Conservation (phyloP, 2,329 filamentous ascomycete genomes). For the Arthroderma uncinatum region DNA sequence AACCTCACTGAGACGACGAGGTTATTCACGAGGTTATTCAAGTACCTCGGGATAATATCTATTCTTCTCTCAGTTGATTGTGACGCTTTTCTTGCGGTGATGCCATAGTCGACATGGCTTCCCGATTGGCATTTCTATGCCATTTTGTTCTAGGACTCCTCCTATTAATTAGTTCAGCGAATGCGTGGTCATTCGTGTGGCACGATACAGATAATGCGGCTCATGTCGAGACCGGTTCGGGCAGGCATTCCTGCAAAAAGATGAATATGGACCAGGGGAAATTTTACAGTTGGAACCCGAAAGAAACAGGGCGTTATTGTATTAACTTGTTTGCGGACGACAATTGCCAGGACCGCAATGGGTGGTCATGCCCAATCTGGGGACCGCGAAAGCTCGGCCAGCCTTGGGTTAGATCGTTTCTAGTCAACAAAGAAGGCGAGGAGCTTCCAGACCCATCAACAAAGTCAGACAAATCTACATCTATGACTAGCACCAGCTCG, state of each 20-base stretch:
- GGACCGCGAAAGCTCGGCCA: slow-evolving; percentile 8
- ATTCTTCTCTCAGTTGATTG: background rate
- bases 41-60: background rate
- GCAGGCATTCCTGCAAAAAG: background rate
- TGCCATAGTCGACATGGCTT: background rate
- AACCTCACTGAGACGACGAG: too few relatives aligned
- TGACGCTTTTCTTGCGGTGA: background rate
- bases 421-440: slow-evolving; percentile 6
- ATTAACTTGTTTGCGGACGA: slow-evolving; percentile 9
- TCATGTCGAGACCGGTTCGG: slow-evolving; percentile 1
- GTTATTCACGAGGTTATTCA: background rate
- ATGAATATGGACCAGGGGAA: slow-evolving; percentile 9
- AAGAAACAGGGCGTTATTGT: slow-evolving; percentile 2
- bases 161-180: background rate
- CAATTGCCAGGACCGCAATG: slow-evolving; percentile 6
- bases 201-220: slow-evolving; percentile 5
- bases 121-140: background rate
- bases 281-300: slow-evolving; percentile 9
- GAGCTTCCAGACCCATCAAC: background rate
- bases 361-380: slow-evolving; percentile 10
- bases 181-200: slow-evolving; percentile 9
- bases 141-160: background rate
- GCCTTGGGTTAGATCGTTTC: slow-evolving; percentile 2
- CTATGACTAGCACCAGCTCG: background rate
- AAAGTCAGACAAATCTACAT: background rate